Percentiles rank a stretch among this genome's conserved stretches.
phyloP scores from a whole-genome alignment of 2,329 filamentous ascomycete genomes.

The Fusarium lyarnte region DNA sequence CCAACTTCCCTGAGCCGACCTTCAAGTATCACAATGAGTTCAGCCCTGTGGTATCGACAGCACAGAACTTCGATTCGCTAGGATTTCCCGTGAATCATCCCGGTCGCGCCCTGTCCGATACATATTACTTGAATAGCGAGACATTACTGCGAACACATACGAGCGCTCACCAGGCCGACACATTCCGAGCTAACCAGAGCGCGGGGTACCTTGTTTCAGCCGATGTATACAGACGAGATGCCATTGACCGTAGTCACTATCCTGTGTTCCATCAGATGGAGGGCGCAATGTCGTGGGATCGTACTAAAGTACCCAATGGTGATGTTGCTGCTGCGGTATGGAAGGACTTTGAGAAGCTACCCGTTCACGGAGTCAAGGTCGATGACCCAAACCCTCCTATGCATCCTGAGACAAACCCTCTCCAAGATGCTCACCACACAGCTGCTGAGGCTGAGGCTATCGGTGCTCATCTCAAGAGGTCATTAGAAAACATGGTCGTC shows the following conservation, averaged over 20 bases:
- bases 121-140: conserved; percentile 89
- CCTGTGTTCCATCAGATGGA: conserved; percentile 99
- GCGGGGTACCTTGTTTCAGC: conserved; percentile 90
- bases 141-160: conserved; percentile 94
- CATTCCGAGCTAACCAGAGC: conserved; percentile 76
- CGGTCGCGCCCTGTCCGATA: conserved; percentile 87
- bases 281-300: conserved; percentile 89
- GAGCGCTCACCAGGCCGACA: conserved; percentile 88
- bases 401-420: conserved; percentile 81
- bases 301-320: conserved; percentile 64
- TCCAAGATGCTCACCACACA: conserved; percentile 77
- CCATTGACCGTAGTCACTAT: conserved; percentile 94
- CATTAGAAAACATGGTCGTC: conserved; percentile 88
- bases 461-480: conserved; percentile 85
- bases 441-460: conserved; percentile 83
- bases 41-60: conserved; percentile 83
- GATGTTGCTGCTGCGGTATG: conserved; percentile 73
- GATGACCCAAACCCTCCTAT: conserved; percentile 85
- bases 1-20: conserved; percentile 77
- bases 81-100: conserved; percentile 90
- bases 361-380: conserved; percentile 78
- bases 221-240: conserved; percentile 95
- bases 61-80: conserved; percentile 96
- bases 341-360: conserved; percentile 75
- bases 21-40: conserved; percentile 83